Evolutionary conservation across 2,329 filamentous ascomycete genomes (phyloP).

Genomic region (Alternaria metachromatica): DNA sequence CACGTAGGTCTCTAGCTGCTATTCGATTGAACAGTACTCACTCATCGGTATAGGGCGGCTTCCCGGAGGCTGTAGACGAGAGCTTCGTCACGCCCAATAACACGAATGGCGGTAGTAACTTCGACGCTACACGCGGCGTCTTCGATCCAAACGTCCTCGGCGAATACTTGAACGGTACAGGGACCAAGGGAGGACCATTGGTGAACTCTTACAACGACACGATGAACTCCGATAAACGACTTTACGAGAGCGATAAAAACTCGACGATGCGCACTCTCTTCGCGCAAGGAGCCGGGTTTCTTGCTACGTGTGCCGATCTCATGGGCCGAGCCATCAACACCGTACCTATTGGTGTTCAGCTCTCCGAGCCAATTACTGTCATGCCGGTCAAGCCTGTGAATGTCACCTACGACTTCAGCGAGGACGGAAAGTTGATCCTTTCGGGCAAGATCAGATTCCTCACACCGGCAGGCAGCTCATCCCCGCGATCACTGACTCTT

Average conservation of each 20-base stretch:
- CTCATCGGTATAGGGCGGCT: conserved; percentile 12
- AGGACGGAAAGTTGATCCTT: not conserved
- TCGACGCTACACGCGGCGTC: conserved; percentile 34
- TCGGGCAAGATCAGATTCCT: conserved; percentile 4
- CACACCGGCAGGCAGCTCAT: not conserved
- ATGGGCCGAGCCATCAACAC: conserved; percentile 15
- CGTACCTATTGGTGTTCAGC: conserved; percentile 5
- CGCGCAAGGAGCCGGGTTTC: not conserved
- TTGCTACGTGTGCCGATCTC: conserved; percentile 6
- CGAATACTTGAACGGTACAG: conserved; percentile 36
- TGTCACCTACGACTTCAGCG: not conserved
- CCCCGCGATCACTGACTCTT: not conserved
- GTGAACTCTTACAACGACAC: conserved; percentile 31
- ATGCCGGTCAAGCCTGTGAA: conserved; percentile 1
- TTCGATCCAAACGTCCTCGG: conserved; percentile 36
- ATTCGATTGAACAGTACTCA: not conserved
- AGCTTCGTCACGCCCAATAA: conserved; percentile 23
- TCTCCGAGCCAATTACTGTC: not conserved
- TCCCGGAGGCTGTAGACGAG: conserved; percentile 35
- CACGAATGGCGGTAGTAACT: conserved; percentile 28
- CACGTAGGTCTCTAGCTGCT: not conserved
- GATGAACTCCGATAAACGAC: conserved; percentile 33
- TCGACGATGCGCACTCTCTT: conserved; percentile 30
- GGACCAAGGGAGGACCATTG: conserved; percentile 30
- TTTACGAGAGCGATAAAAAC: conserved; percentile 36